These are phyloP conservation scores for Yarrowia sp. DNA, from an alignment of 805 yeast species.

Conservation along the genomic window DNA sequence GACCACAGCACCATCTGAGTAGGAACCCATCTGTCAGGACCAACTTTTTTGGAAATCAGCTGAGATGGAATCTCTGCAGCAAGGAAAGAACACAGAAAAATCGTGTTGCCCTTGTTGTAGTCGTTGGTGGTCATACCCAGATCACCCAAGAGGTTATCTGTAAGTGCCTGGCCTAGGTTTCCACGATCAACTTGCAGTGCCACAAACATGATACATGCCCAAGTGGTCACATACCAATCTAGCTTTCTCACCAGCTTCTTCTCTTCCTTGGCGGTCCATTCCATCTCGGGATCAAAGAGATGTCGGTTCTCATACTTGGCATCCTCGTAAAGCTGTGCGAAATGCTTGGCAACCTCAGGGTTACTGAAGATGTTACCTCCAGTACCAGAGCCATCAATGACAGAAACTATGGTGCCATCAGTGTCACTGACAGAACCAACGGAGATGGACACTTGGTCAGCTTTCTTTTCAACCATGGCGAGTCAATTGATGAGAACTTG, in stretches of 20 bases:
- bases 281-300: conserved; percentile 55
- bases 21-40: conserved; percentile 66
- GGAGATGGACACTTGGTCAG: background rate
- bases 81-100: conserved; percentile 54
- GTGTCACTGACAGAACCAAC: background rate
- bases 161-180: conserved; percentile 55
- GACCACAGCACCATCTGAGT: conserved; percentile 59
- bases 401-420: background rate
- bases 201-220: conserved; percentile 60
- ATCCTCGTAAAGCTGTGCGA: conserved; percentile 47
- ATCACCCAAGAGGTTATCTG: conserved; percentile 56
- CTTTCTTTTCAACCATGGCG: background rate
- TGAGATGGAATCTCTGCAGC: conserved; percentile 69
- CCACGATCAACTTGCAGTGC: conserved; percentile 59
- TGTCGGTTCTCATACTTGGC: conserved; percentile 56
- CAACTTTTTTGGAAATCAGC: conserved; percentile 58
- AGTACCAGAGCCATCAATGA: conserved; percentile 1
- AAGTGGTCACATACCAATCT: conserved; percentile 54
- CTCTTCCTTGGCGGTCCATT: conserved; percentile 57
- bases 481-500: background rate
- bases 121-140: conserved; percentile 53
- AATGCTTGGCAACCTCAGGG: conserved; percentile 48
- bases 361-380: conserved; percentile 44
- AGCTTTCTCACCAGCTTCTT: conserved; percentile 49
- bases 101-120: conserved; percentile 58